Evolutionary conservation across 352 stramenopile genomes (phyloP).

Genomic region (Phytophthora pini): DNA sequence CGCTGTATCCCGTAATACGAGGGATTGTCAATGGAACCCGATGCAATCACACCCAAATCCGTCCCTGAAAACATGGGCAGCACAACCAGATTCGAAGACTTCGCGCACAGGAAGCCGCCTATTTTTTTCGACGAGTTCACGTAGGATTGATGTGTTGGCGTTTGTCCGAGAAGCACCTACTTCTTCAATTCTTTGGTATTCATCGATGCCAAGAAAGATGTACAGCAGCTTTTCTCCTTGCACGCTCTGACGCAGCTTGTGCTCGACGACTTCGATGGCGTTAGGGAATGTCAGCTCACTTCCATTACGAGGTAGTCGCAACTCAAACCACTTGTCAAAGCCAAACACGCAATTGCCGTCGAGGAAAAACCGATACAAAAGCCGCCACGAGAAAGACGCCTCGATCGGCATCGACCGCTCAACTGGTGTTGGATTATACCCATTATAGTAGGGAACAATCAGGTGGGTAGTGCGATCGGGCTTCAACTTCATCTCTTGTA

Average conservation of each 20-base stretch:
- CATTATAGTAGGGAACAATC: conserved; percentile 31
- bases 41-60: conserved; percentile 13
- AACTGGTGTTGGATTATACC: conserved; percentile 20
- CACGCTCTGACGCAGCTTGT: conserved; percentile 14
- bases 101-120: background rate
- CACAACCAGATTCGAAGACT: conserved; percentile 10
- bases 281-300: too few species aligned
- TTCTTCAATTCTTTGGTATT: conserved; percentile 40
- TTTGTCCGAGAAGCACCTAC: conserved; percentile 6
- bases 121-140: conserved; percentile 15
- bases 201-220: conserved; percentile 44
- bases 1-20: conserved; percentile 27
- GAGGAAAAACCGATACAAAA: conserved; percentile 38
- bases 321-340: too few species aligned
- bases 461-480: conserved; percentile 25
- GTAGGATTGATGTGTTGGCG: conserved; percentile 5
- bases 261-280: conserved; percentile 14
- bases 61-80: conserved; percentile 23
- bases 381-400: conserved; percentile 33
- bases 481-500: conserved; percentile 31
- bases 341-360: background rate
- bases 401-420: conserved; percentile 41
- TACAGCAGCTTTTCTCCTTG: conserved; percentile 18
- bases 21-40: conserved; percentile 28
- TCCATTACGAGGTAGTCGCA: too few species aligned